Evolutionary conservation across 2,329 filamentous ascomycete genomes (phyloP).

Genomic region (Cytospora piceae): DNA sequence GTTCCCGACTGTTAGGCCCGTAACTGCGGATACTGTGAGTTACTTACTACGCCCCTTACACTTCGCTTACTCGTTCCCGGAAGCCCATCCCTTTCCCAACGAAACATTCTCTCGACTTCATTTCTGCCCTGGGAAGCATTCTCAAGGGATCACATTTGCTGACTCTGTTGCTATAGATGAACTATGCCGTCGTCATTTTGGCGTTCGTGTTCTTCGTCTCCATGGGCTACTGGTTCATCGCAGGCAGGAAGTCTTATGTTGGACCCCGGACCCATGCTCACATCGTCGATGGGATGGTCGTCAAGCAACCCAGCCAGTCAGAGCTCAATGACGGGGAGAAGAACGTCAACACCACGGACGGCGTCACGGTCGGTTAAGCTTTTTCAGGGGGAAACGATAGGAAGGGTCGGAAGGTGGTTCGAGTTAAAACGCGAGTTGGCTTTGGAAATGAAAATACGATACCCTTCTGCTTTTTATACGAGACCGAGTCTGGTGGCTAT

Average conservation of each 20-base stretch:
- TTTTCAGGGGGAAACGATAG: not conserved
- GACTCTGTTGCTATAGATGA: slow-evolving; percentile 46
- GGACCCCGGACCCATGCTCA: slow-evolving; percentile 45
- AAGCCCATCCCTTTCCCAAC: not conserved
- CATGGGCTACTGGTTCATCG: slow-evolving; percentile 49
- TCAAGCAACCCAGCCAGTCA: slow-evolving; percentile 32
- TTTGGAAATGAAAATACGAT: not conserved
- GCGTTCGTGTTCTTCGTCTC: slow-evolving; percentile 49
- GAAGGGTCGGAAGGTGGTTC: not conserved
- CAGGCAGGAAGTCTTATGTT: slow-evolving; percentile 51
- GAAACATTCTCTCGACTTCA: not conserved
- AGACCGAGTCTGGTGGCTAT: not conserved
- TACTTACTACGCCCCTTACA: not conserved
- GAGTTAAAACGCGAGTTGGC: not conserved
- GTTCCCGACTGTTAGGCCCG: slow-evolving; percentile 52
- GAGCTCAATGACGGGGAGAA: slow-evolving; percentile 31
- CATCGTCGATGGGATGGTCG: slow-evolving; percentile 34
- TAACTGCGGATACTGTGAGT: slow-evolving; percentile 49
- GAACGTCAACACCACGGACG: slow-evolving; percentile 21
- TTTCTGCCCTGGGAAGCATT: not conserved
- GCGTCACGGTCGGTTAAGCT: not conserved
- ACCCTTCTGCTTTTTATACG: not conserved
- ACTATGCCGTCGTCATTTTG: slow-evolving; percentile 57
- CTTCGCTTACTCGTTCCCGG: not conserved
- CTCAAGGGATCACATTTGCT: not conserved